phyloP scores from a whole-genome alignment of 2,329 filamentous ascomycete species.

The Byssothecium circinans region DNA sequence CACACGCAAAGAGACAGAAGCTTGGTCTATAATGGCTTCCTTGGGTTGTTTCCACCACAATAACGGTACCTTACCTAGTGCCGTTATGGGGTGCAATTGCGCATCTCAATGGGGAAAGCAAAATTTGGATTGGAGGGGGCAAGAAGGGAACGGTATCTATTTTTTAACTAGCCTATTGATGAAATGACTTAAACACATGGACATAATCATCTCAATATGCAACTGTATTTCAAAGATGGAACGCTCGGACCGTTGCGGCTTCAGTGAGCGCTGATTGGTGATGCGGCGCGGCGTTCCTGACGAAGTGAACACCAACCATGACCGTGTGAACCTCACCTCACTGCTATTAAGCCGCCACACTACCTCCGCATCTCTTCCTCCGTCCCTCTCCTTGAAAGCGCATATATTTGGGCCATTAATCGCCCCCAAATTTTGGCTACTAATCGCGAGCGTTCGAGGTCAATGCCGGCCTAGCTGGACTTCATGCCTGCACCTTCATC shows the following conservation, averaged over 20 bases:
- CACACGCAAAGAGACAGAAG: conserved; percentile 53
- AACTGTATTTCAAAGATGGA: not conserved
- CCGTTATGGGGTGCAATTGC: not conserved
- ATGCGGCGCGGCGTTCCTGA: not conserved
- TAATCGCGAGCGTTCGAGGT: conserved; percentile 33
- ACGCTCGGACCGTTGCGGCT: conserved; percentile 7
- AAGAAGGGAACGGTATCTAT: no score
- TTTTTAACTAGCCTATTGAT: no score
- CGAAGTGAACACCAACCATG: conserved; percentile 6
- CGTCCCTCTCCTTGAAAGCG: not conserved
- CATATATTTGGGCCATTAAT: no score
- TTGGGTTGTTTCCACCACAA: conserved; percentile 50
- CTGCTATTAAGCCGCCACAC: conserved; percentile 10
- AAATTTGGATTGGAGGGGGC: not conserved
- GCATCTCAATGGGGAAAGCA: not conserved
- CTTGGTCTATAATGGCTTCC: conserved; percentile 62
- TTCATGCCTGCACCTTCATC: conserved; percentile 42
- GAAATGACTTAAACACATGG: not conserved
- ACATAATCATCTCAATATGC: not conserved
- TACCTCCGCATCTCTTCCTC: conserved; percentile 4
- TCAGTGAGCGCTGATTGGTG: conserved; percentile 11
- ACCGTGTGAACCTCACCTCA: conserved; percentile 19
- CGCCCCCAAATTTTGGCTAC: no score
- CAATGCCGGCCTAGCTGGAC: conserved; percentile 40
- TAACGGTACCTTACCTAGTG: conserved; percentile 26